Base-by-base conservation (phyloP, 1,284 basidiomycete genomes). In the Porogramme epimiltina region DNA sequence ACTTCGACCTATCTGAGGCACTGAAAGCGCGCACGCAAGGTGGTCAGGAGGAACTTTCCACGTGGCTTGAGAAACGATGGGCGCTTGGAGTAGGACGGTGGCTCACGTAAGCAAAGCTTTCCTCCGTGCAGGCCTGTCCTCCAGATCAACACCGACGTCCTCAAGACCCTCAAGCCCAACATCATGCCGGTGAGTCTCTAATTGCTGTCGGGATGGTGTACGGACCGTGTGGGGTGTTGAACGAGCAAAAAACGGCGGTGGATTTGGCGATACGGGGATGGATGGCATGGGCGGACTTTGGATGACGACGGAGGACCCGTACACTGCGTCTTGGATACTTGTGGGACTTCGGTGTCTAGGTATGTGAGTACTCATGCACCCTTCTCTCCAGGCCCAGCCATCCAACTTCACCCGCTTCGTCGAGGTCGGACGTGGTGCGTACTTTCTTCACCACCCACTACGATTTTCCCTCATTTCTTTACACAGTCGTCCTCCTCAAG, bases 331-430 rank as follows among this genome's bases (percentile, higher is more conserved):
- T 13, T 36, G 23, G n/a, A 5, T 10, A 3, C n/a, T 36, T 18
- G 20, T 34, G 19, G 23, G 8, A n/a, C 16, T 25, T 2, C 11
- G 33, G 6, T 19, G 24, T 15, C 5, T 6, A 9, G 6, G n/a
- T 26, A 19, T 16, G 18, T 39, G 41, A 46, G 36, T 60, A 34
- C 59, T 62, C 23, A 61, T 45, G 2, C 16, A 5, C 11, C 34
- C 39, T 40, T 34, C 41, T 34, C 34, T 37, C 24, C 49, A 72
- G 70, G 66, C 60, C 52, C 73, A 80, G 75, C 77, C 89, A 67
- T 93, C 91, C 68, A 93, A 87, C 73, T 98, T 98, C 84, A 89
- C 90, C 78, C 93, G 94, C 62, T 98, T 95, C 78, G 95, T 98
- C 72, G 92, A 98, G 85, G 93, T 98, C 71, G 96, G 95, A 73